Evolutionary conservation across 495 filamentous ascomycete species (phyloP).

Genomic region (Penicillium herquei): DNA sequence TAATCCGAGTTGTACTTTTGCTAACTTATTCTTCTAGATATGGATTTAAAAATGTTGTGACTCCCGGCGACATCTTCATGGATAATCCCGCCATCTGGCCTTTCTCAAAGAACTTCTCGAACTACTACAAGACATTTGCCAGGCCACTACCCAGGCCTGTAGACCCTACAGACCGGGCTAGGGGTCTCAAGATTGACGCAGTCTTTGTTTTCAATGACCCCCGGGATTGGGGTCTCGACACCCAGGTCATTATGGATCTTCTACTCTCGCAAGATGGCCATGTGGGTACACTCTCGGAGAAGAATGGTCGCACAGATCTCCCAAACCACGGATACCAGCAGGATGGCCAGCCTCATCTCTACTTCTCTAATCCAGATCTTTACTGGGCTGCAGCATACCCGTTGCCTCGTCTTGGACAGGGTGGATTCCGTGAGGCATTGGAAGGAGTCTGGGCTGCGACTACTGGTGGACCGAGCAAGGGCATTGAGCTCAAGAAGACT

Average conservation of each 20-base stretch:
- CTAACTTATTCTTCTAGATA: conserved; percentile 45
- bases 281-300: conserved; percentile 71
- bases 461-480: conserved; percentile 57
- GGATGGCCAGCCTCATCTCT: conserved; percentile 76
- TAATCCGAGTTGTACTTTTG: not conserved
- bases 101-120: conserved; percentile 61
- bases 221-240: conserved; percentile 90
- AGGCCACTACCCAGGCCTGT: conserved; percentile 53
- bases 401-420: conserved; percentile 89
- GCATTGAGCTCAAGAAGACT: conserved; percentile 58
- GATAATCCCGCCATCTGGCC: conserved; percentile 77
- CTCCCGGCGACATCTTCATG: conserved; percentile 76
- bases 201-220: conserved; percentile 91
- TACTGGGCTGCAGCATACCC: conserved; percentile 81
- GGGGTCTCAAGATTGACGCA: conserved; percentile 71
- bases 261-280: conserved; percentile 71
- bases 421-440: conserved; percentile 81
- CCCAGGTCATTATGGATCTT: conserved; percentile 76
- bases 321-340: conserved; percentile 74
- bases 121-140: conserved; percentile 60
- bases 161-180: conserved; percentile 35
- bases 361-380: conserved; percentile 88
- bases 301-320: conserved; percentile 51
- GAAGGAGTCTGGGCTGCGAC: conserved; percentile 73
- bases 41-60: conserved; percentile 83